Base-by-base conservation (phyloP, 495 filamentous ascomycete genomes). In the Hypoxylon cercidicola region DNA sequence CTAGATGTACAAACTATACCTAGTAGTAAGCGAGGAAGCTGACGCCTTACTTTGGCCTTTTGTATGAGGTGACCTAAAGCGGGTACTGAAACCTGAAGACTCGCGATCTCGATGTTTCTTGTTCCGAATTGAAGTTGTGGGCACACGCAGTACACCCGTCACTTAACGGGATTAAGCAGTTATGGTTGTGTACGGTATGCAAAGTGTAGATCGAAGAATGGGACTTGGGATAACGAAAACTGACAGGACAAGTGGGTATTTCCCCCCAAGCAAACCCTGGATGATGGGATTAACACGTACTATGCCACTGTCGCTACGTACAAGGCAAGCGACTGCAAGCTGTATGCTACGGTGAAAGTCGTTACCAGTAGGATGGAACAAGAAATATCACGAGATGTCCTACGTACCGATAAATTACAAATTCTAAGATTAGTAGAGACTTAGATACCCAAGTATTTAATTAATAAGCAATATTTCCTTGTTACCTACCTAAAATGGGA, bases 161-260 rank as follows among this genome's bases (percentile, higher is more conserved):
- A 48, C 53, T 54, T 46, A 56, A 63, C 54, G 53, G 28, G 59
- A 49, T 30, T 68, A 44, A 32, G 25, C 45, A 44, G 54, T 20
- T 43, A 40, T 35, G 47, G 57, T 41, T 50, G 15, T 37, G 19
- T 54, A 43, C 45, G 60, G 50, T 68, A 49, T 7, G 45, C 23
- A 32, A 32, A 50, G 60, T 54, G 50, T 51, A 64, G 53, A 67
- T 67, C 64, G 58, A 62, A 48, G 53, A 32, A 52, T 46, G 52
- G 32, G 23, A 58, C 53, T 57, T 23, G 47, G 56, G 53, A 62
- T 25, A 48, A 39, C 50, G 63, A 62, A 40, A 57, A 62, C 53
- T 67, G 64, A 62, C 64, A 62, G 52, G 53, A 67, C 52, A 67
- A 67, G 64, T 62, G 64, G 64, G 64, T 67, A 67, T 56, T 16